Evolutionary conservation across 257 asterid species (phyloP), one percentile per base, ranked within the genome.

Genomic region (Agastache rugosa): DNA sequence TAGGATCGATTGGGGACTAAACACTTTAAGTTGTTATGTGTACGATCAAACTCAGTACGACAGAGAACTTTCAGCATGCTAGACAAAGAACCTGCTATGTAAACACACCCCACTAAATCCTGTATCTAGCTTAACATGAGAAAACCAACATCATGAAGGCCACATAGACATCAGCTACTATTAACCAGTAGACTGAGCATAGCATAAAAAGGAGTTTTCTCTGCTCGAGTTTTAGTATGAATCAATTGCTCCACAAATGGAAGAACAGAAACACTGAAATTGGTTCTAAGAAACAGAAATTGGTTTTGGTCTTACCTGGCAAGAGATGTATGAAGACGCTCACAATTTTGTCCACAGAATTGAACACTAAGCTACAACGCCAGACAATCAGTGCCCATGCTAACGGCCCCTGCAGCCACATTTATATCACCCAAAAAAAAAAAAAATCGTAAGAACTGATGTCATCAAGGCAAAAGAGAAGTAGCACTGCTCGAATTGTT

Each of bases 351-450:
- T 95, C 98, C 80, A 90, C 87, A 42, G 99, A 95, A 84, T 89
- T 90, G 82, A 95, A 95, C 60, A 95, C 99, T 80, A 95, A 84
- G 89, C 99, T 92, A 78, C 96, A 89, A 2, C 99, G 86, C 99
- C 99, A 95, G 15, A 95, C 86, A 69, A 95, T 92, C 77, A 92
- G 80, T 50, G 99, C 99, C 99, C 99, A 95, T 12, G 99, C 98
- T 83, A 95, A 84, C 5, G 99, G 99, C 22, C 99, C 99, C 99
- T 94, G 87, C 63, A 74, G 62, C 63, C 75, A 73, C n/a, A 56
- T 76, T 60, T 31, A 74, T 16, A 58, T 1, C 34, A 45, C 39
- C 55, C n/a, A n/a, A 66, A 47, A 23, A 27, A 22, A 41, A 20
- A 17, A 61, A 54, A 20, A 65, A 53, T 4, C 37, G 48, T 12